Evolutionary conservation across 106 monocot genomes (phyloP).

Genomic region (Allium fistulosum): DNA sequence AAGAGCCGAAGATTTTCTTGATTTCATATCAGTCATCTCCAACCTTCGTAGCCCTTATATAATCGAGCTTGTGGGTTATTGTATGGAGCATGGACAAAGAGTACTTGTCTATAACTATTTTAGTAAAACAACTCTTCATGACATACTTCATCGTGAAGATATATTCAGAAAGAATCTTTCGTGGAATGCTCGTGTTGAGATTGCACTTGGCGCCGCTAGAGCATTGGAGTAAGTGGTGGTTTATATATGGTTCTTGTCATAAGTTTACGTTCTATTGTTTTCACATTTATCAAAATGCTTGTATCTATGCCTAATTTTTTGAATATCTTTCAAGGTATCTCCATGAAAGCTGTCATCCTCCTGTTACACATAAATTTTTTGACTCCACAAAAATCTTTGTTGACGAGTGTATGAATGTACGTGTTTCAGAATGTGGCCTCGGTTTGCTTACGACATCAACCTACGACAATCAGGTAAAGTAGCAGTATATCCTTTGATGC

Average conservation of each 20-base stretch:
- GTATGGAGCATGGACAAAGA: constrained; percentile 66
- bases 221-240: constrained; percentile 68
- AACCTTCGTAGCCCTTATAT: constrained; percentile 67
- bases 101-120: constrained; percentile 75
- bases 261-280: too few species aligned
- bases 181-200: constrained; percentile 67
- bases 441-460: constrained; percentile 30
- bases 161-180: constrained; percentile 37
- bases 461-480: constrained; percentile 50
- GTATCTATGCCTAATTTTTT: too few species aligned
- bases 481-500: not conserved
- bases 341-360: constrained; percentile 57
- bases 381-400: constrained; percentile 62
- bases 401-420: constrained; percentile 48
- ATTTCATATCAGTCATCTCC: constrained; percentile 44
- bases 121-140: constrained; percentile 55
- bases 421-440: constrained; percentile 72
- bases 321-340: constrained; percentile 54
- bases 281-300: too few species aligned
- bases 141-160: constrained; percentile 56
- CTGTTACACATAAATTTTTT: constrained; percentile 62
- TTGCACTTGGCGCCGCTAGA: constrained; percentile 75
- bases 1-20: constrained; percentile 43
- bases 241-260: too few species aligned
- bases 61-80: constrained; percentile 82